Evolutionary conservation across 331 rosid genomes (phyloP), one percentile per base, ranked within the genome.

Genomic region (Prunus yedoensis): DNA sequence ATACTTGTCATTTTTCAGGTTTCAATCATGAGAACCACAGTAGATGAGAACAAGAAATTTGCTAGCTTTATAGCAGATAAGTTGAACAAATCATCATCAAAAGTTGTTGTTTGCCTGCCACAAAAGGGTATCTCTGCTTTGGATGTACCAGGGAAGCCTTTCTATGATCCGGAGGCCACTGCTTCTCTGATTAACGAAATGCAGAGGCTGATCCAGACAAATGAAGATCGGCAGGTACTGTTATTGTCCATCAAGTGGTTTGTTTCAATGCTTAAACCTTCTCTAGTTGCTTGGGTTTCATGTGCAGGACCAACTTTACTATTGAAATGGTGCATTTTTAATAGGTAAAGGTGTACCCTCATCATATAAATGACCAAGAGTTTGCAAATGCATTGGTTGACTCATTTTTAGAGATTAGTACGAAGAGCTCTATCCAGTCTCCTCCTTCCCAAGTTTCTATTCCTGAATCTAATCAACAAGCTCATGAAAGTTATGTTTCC

Each of bases 111-210:
- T 78, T 94, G 96, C 88, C 87, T 94, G 66, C 96, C 97, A 7
- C 87, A 89, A 81, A 90, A 90, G 74, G 97, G 98, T 68, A 27
- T 94, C 49, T 94, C 98, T 85, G 95, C 96, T 79, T 81, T 94
- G 87, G 98, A 94, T 86, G 89, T 89, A 63, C 92, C 81, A 2
- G 97, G 91, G 71, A 85, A 85, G 88, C 87, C 96, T 38, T 91
- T 94, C 77, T 77, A 78, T 86, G 95, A 94, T 86, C 91, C 85
- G 18, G 93, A 86, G 73, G 90, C 88, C 60, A 87, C 95, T 10
- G 38, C 78, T 73, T 73, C 91, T 17, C 96, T 91, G 79, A 74
- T 85, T 74, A 81, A 57, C 71, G 98, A 90, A 80, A 83, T 91
- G 53, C 87, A 85, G 76, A 85, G 74, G 80, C 91, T 82, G 73